Evolutionary conservation across 164 flowering plant species (phyloP), one percentile per base, ranked within the genome.

Genomic region (Aristolochia fimbriata): DNA sequence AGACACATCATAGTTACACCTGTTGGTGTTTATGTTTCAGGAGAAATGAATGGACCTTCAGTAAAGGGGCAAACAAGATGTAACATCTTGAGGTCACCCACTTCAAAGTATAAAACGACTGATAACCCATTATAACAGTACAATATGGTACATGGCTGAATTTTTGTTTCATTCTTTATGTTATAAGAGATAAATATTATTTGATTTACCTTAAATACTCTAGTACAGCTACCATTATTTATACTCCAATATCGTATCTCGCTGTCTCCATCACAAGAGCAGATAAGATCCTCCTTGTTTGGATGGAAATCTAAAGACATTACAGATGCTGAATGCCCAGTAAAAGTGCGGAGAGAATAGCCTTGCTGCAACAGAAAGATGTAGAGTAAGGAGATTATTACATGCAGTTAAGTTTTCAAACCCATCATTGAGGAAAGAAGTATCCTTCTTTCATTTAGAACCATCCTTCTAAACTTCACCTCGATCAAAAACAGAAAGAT

Each of bases 201-300:
- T 7, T 37, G 9, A 37, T 37, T 51, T 78, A 88, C 96, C 85
- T 83, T 83, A 68, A 80, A 78, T 33, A 81, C 75, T 46, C 79
- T 74, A 20, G 82, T 17, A 64, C 85, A 83, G 64, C 80, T 79
- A 31, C 93, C 96, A 71, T 83, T 84, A 51, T 68, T 76, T 66
- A 88, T 76, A 66, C 83, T 88, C 96, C 96, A 88, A 61, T 83
- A 84, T 20, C 96, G 73, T 45, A 88, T 86, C 72, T 88, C 93
- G 25, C 77, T 73, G 65, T 79, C 79, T 19, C 69, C 77, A 67
- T 88, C 96, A 70, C 84, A 83, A 23, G 96, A 88, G 74, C 87
- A 86, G 59, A 88, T 68, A 47, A 88, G 80, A 62, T 86, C 88
- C 25, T 86, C 91, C 65, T 79, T 79, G 58, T 48, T 75, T 20